Base-by-base conservation (phyloP, 495 filamentous ascomycete genomes). In the Parathielavia hyrcaniae region DNA sequence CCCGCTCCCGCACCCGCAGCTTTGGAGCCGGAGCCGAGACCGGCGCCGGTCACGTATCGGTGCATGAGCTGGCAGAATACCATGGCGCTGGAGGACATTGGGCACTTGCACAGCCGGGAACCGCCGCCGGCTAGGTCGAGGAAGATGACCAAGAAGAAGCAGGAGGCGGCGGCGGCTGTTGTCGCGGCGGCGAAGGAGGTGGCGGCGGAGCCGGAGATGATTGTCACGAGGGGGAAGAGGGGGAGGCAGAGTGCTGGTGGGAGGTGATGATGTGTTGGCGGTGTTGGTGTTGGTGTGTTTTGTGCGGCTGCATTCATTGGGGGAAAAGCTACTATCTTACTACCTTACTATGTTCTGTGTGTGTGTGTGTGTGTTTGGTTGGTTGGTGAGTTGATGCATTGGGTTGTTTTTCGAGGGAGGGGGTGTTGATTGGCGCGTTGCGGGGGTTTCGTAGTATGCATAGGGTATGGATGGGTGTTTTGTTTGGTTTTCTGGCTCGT, bases 11-110 rank as follows among this genome's bases (percentile, higher is more conserved):
- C n/a, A n/a, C n/a, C n/a, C n/a, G n/a, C n/a, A 7, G 7, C 26
- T 1, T 26, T 5, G 1, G 23, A 41, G 50, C 57, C 30, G 20
- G 34, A 32, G 14, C 26, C 7, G 32, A 14, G 20, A 2, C 81
- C 89, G 43, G 78, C 83, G 35, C 47, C 70, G 54, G 63, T 56
- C 64, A 39, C 75, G 38, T 84, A 88, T 66, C 82, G 87, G 23
- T 97, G 91, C 67, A 73, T 95, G 40, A 74, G 73, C 13, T 98
- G 95, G 95, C 77, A 77, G 41, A 98, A 97, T 67, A 83, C 77
- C 0, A 86, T 83, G 53, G 90, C 89, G 17, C 62, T 90, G 8
- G 79, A 83, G 2, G 84, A 96, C 34, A 69, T 87, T 44, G 91
- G 91, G 2, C 88, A 96, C 67, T 77, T 89, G 22, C 93, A 98